These are phyloP conservation scores for Colletotrichum costaricense DNA, from an alignment of 2,329 filamentous ascomycete species.

Conservation along the genomic window DNA sequence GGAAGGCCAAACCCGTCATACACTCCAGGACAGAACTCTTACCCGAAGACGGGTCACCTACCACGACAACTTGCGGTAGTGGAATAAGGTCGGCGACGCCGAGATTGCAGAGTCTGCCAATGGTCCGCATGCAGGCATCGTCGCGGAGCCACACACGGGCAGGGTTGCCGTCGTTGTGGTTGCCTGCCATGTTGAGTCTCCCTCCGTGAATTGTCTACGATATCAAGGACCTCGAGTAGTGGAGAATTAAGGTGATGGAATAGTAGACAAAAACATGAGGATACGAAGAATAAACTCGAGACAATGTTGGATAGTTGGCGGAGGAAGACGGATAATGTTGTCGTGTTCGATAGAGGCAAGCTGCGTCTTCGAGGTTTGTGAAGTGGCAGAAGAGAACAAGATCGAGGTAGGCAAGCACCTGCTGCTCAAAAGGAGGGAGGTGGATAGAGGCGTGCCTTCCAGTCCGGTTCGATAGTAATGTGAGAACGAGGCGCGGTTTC, in stretches of 20 bases:
- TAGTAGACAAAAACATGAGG: not conserved
- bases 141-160: not conserved
- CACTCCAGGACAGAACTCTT: conserved; percentile 87
- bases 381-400: not conserved
- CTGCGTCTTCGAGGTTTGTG: not conserved
- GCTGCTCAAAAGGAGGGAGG: not conserved
- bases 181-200: not conserved
- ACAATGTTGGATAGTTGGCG: not conserved
- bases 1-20: conserved; percentile 60
- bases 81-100: conserved; percentile 49
- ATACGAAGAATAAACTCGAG: not conserved
- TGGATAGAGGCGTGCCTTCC: no score
- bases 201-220: not conserved
- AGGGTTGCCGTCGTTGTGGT: not conserved
- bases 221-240: not conserved
- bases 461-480: no score
- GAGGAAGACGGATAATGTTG: not conserved
- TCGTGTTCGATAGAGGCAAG: not conserved
- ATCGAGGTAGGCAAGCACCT: no score
- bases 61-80: conserved; percentile 76
- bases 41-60: conserved; percentile 86
- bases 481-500: no score
- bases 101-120: conserved; percentile 56
- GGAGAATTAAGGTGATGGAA: not conserved
- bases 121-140: conserved; percentile 21